These are phyloP conservation scores for Pleurotus salmoneostramineus DNA, from an alignment of 768 basidiomycete species.

Conservation along the genomic window DNA sequence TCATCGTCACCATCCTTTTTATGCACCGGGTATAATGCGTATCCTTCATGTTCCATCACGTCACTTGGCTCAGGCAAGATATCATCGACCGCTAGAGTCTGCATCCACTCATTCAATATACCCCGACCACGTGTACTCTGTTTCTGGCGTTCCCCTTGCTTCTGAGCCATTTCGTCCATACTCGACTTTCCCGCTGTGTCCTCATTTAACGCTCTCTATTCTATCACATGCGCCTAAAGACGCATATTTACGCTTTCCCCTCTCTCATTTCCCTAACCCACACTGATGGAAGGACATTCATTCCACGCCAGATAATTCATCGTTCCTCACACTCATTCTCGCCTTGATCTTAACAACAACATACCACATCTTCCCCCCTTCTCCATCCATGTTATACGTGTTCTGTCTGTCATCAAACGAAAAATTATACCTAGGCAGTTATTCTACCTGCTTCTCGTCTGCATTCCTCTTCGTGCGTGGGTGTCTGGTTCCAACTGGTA, in stretches of 20 bases:
- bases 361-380: slow-evolving; percentile 1
- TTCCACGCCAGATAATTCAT: slow-evolving; percentile 3
- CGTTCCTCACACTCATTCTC: neutral
- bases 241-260: slow-evolving; percentile 4
- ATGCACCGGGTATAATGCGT: slow-evolving; percentile 5
- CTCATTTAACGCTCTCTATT: slow-evolving; percentile 5
- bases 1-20: slow-evolving; percentile 1
- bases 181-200: neutral
- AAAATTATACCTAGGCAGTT: neutral
- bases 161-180: neutral
- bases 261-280: neutral
- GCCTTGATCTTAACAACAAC: neutral
- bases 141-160: neutral
- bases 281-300: slow-evolving; percentile 7
- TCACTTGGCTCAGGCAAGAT: slow-evolving; percentile 3
- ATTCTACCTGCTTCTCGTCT: neutral
- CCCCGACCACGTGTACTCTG: slow-evolving; percentile 3
- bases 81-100: slow-evolving; percentile 1
- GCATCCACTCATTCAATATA: slow-evolving; percentile 7
- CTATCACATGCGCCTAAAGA: slow-evolving; percentile 3
- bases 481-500: neutral
- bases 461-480: neutral
- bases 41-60: slow-evolving; percentile 6
- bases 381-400: neutral
- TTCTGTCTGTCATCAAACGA: neutral